A percentile compares a stretch with the other conserved stretches of the same genome.
Conservation (phyloP, 192 early-diverging fungal genomes). For the Rhizophagus clarus region DNA sequence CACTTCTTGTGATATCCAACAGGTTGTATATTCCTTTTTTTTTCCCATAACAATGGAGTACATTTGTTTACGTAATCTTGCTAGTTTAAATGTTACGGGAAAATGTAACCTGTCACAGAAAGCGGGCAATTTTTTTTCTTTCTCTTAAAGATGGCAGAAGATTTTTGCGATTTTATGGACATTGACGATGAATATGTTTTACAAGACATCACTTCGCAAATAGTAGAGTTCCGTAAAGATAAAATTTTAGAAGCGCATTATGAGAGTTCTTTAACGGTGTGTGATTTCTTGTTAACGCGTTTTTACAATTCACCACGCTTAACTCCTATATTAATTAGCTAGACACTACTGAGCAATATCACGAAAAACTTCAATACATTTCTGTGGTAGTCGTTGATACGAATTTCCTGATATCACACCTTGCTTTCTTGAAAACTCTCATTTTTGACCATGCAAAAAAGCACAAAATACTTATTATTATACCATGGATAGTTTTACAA, state of each 20-base stretch:
- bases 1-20: too few species aligned
- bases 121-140: too few species aligned
- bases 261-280: slow-evolving; percentile 6
- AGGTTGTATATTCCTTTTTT: too few species aligned
- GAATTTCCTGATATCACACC: slow-evolving; percentile 57
- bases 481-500: slow-evolving; percentile 62
- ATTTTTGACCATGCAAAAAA: slow-evolving; percentile 31
- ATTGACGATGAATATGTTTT: slow-evolving; percentile 30
- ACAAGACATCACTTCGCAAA: slow-evolving; percentile 28
- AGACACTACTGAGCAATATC: not conserved
- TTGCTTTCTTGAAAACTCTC: slow-evolving; percentile 47
- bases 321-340: not conserved
- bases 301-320: not conserved
- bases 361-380: not conserved
- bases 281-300: not conserved
- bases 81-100: too few species aligned
- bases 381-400: slow-evolving; percentile 54
- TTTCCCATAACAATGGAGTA: too few species aligned
- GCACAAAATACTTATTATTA: slow-evolving; percentile 41
- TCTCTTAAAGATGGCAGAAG: not conserved
- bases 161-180: slow-evolving; percentile 25
- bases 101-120: too few species aligned
- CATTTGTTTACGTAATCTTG: too few species aligned
- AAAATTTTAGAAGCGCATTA: not conserved
- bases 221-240: slow-evolving; percentile 24